Evolutionary conservation across 345 rosid species (phyloP).

Genomic region (Triadica sebifera): DNA sequence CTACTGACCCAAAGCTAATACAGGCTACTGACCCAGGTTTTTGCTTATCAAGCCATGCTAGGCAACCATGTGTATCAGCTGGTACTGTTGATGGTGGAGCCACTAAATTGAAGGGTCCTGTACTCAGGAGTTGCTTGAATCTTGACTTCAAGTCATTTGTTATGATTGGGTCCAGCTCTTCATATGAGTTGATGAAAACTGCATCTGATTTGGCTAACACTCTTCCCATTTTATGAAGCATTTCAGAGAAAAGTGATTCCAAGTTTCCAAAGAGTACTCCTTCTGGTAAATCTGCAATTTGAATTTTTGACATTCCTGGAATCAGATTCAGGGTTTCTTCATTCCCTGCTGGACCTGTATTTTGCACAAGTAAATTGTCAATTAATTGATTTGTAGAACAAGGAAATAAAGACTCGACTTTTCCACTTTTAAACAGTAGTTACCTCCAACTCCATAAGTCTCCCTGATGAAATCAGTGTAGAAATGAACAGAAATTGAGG

Average conservation of each 20-base stretch:
- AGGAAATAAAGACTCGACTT: too few species aligned
- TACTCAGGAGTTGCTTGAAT: conserved; percentile 27
- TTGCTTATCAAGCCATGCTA: conserved; percentile 39
- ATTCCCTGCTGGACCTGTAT: conserved; percentile 15
- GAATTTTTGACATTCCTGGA: conserved; percentile 40
- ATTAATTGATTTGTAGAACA: too few species aligned
- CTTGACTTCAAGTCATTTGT: conserved; percentile 36
- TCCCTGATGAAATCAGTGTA: conserved; percentile 28
- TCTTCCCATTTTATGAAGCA: conserved; percentile 38
- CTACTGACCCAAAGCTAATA: conserved; percentile 40
- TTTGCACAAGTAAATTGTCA: too few species aligned
- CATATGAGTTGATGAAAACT: conserved; percentile 41
- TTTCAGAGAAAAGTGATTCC: conserved; percentile 35
- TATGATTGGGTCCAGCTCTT: conserved; percentile 36
- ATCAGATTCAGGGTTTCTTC: conserved; percentile 32
- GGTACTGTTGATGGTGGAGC: neutral
- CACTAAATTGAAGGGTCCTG: conserved; percentile 39
- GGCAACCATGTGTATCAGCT: conserved; percentile 23
- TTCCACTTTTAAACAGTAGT: too few species aligned
- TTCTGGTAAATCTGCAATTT: conserved; percentile 37
- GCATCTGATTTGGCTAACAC: conserved; percentile 34
- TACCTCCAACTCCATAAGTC: neutral
- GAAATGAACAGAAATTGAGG: conserved; percentile 25
- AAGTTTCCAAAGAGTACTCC: conserved; percentile 40
- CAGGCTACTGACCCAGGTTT: conserved; percentile 36